These are phyloP conservation scores for Termitomyces sp. DNA, from an alignment of 768 basidiomycete species.

Conservation along the genomic window DNA sequence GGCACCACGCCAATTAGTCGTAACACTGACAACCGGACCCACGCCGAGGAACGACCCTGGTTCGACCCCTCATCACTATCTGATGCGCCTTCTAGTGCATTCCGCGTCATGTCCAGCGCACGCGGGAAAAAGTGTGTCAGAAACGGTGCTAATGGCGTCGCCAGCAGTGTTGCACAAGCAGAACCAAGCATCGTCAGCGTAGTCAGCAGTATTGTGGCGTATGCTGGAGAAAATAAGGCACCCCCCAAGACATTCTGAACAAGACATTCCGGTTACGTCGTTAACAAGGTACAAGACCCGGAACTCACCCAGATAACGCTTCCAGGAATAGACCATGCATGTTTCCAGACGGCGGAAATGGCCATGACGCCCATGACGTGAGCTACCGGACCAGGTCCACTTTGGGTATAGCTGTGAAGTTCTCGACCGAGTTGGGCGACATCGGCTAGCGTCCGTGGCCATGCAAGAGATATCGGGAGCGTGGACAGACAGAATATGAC, in stretches of 20 bases:
- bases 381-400: conserved; percentile 52
- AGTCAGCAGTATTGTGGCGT: conserved; percentile 78
- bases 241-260: conserved; percentile 84
- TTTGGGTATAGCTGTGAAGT: conserved; percentile 73
- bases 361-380: conserved; percentile 84
- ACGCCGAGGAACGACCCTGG: conserved; percentile 42
- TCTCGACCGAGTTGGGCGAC: conserved; percentile 71
- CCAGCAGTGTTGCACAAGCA: conserved; percentile 70
- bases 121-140: conserved; percentile 78
- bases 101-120: conserved; percentile 79
- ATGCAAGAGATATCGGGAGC: conserved; percentile 69
- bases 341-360: conserved; percentile 88
- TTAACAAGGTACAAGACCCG: conserved; percentile 1
- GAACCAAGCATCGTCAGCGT: conserved; percentile 86
- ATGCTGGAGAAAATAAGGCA: conserved; percentile 76
- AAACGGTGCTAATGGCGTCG: conserved; percentile 80
- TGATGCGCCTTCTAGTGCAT: conserved; percentile 67
- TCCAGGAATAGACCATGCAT: conserved; percentile 95
- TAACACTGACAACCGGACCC: conserved; percentile 85
- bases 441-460: conserved; percentile 74
- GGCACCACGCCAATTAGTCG: conserved; percentile 91
- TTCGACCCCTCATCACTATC: conserved; percentile 33
- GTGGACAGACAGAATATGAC: conserved; percentile 70
- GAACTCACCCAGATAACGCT: conserved; percentile 81
- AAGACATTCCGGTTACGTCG: background rate